Base-by-base conservation (phyloP, 169 alveolate species). In the Ophryocystis elektroscirrha region DNA sequence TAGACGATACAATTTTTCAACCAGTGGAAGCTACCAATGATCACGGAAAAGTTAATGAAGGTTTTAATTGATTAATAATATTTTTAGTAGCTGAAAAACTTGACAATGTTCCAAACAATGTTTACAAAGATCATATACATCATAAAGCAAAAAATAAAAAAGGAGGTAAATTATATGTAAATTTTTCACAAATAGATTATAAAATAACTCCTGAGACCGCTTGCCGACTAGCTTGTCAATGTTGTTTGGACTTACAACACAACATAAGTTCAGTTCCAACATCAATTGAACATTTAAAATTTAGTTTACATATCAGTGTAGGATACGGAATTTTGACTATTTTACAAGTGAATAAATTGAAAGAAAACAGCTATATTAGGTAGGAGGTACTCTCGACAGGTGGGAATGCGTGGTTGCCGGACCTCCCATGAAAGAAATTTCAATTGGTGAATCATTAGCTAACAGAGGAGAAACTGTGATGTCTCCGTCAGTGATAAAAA, bases 351-450 rank as follows among this genome's bases (percentile, higher is more conserved):
- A n/a, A n/a, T n/a, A n/a, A n/a, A n/a, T 0, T 0, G 48, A 25
- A 5, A 26, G 9, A 19, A 0, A n/a, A 25, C 9, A 2, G 26
- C 32, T 1, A 26, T 36, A 5, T 35, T 35, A 61, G 70, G 70
- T 63, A 25, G 71, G 71, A 15, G 71, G 71, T 23, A 54, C 48
- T 26, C 46, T 63, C 61, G 71, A 63, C 37, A 46, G 71, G 25
- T 63, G 66, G 74, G 80, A 71, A 56, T 71, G 63, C 24, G 80
- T 71, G 30, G 74, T 71, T 24, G 80, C 77, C 4, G 80, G 80
- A n/a, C 63, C 74, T 1, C 80, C 80, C 2, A 39, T 71, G 3
- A 73, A 62, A 28, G 72, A 71, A 39, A 67, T 71, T 20, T 58
- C 74, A 19, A 58, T 67, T 27, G 80, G 77, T 22, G 80, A 71